These are phyloP conservation scores for Westerdykella sp. DNA, from an alignment of 2,329 filamentous ascomycete genomes.

Conservation along the genomic window DNA sequence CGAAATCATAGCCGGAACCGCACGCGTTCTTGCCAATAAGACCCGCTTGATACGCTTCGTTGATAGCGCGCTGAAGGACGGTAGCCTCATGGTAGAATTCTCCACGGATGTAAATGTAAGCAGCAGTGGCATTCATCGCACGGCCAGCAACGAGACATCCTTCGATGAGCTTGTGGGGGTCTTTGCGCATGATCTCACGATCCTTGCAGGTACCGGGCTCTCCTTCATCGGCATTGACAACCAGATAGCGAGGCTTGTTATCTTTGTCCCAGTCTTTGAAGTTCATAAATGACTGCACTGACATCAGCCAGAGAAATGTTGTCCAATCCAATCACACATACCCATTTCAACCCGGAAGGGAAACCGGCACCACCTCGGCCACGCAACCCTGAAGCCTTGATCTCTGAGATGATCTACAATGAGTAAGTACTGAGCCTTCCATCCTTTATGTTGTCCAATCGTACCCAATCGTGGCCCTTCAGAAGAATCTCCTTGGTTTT, in stretches of 20 bases:
- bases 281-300: conserved; percentile 91
- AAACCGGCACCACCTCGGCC: conserved; percentile 97
- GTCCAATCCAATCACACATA: conserved; percentile 46
- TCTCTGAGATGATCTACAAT: conserved; percentile 78
- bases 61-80: conserved; percentile 88
- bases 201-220: conserved; percentile 99
- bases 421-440: conserved; percentile 13
- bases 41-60: conserved; percentile 92
- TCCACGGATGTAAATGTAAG: conserved; percentile 98
- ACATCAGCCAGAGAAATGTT: conserved; percentile 10
- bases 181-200: conserved; percentile 99
- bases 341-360: conserved; percentile 98
- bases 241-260: conserved; percentile 87
- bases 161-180: conserved; percentile 97
- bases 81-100: conserved; percentile 97
- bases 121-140: conserved; percentile 97
- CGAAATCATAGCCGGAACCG: conserved; percentile 93
- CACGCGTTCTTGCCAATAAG: conserved; percentile 98
- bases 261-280: conserved; percentile 99
- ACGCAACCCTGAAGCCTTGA: conserved; percentile 93
- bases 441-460: conserved; percentile 4
- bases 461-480: conserved; percentile 92
- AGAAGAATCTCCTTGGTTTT: conserved; percentile 97
- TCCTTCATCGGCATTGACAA: conserved; percentile 97
- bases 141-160: conserved; percentile 92